Evolutionary conservation across 2,329 filamentous ascomycete genomes (phyloP).

Genomic region (Achaetomium macrosporum): DNA sequence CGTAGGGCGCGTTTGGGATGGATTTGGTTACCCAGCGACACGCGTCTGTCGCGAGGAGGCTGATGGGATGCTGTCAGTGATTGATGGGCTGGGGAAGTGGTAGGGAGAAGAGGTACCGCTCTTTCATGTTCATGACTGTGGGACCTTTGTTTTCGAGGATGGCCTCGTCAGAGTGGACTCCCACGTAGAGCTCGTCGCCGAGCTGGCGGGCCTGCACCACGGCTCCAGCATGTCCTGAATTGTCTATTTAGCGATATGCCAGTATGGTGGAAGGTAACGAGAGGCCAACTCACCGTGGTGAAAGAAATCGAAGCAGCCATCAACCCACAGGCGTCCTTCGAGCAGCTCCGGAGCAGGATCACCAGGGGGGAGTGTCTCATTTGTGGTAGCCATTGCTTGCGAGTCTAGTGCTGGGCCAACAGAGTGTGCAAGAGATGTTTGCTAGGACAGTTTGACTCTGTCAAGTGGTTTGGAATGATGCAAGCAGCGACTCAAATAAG

Average conservation of each 20-base stretch:
- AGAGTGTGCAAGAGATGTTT: neutral
- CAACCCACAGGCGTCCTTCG: constrained; percentile 85
- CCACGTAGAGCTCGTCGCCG: constrained; percentile 81
- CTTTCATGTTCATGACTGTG: constrained; percentile 89
- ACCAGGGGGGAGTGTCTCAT: constrained; percentile 33
- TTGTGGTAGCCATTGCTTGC: constrained; percentile 19
- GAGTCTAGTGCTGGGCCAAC: neutral
- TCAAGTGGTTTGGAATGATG: too few species aligned
- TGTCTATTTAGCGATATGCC: neutral
- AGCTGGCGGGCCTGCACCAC: constrained; percentile 94
- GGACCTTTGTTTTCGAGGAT: constrained; percentile 97
- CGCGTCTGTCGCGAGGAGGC: constrained; percentile 82
- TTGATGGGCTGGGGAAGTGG: constrained; percentile 22
- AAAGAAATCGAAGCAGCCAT: constrained; percentile 98
- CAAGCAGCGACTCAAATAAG: too few species aligned
- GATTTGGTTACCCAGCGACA: constrained; percentile 90
- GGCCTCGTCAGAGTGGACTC: constrained; percentile 90
- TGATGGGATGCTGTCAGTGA: constrained; percentile 32
- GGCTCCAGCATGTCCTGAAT: constrained; percentile 81
- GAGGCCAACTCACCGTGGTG: constrained; percentile 67
- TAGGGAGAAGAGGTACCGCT: constrained; percentile 54
- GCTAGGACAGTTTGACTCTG: neutral
- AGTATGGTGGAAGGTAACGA: neutral
- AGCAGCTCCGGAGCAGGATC: constrained; percentile 50
- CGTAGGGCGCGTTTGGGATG: constrained; percentile 83